Evolutionary conservation across 2,329 filamentous ascomycete genomes (phyloP).

Genomic region (Periglandula ipomoeae): DNA sequence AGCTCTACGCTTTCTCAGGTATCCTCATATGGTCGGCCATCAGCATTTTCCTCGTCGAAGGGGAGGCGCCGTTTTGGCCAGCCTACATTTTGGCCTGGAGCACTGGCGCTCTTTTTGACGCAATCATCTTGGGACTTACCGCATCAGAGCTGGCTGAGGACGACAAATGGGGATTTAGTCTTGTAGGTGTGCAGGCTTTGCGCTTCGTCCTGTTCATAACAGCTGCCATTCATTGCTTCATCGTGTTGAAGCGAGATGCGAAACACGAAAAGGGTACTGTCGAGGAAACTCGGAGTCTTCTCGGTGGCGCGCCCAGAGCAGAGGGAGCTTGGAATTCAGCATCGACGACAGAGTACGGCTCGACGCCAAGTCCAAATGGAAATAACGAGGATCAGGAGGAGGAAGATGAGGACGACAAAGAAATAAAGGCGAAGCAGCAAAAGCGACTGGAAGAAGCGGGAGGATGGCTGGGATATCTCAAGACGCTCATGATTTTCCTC

Average conservation of each 20-base stretch:
- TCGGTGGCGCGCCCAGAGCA: not conserved
- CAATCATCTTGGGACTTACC: not conserved
- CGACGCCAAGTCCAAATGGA: constrained; percentile 12
- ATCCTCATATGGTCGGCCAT: constrained; percentile 8
- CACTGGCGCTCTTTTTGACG: constrained; percentile 5
- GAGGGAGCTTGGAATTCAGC: not conserved
- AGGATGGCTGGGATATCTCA: constrained; percentile 17
- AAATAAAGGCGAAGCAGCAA: constrained; percentile 15
- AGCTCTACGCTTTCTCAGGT: constrained; percentile 5
- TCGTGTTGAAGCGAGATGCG: not conserved
- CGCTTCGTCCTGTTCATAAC: constrained; percentile 2
- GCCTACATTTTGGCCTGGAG: constrained; percentile 8
- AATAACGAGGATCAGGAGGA: constrained; percentile 9
- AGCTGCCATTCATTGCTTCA: not conserved
- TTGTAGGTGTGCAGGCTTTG: not conserved
- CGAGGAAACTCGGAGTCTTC: constrained; percentile 6
- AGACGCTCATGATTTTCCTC: constrained; percentile 15
- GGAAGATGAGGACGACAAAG: constrained; percentile 13
- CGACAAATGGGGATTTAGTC: constrained; percentile 1
- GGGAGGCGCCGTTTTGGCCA: constrained; percentile 7
- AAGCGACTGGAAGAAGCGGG: constrained; percentile 15
- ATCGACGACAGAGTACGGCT: constrained; percentile 6
- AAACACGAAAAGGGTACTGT: not conserved
- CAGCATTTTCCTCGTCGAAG: constrained; percentile 8
- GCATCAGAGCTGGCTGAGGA: not conserved